Evolutionary conservation across 352 stramenopile genomes (phyloP).

Genomic region (Phytopythium sindhum): DNA sequence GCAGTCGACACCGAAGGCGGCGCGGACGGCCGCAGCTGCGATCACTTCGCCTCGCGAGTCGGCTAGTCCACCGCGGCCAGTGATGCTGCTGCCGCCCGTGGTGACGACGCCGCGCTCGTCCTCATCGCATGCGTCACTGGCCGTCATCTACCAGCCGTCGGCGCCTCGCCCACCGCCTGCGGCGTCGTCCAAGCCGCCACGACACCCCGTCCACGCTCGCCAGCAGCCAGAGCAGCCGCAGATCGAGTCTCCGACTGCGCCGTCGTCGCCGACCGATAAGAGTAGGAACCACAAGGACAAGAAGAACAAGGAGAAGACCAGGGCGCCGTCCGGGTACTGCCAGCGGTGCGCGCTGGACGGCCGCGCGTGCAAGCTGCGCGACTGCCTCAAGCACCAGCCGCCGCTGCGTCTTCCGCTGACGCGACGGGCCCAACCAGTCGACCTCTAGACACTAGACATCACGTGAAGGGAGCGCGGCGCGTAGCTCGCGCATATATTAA

Average conservation of each 20-base stretch:
- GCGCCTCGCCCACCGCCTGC: neutral
- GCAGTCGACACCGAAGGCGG: neutral
- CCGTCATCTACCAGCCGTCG: neutral
- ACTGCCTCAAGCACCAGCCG: conserved; percentile 59
- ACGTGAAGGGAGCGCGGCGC: neutral
- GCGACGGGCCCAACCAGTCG: neutral
- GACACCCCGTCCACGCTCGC: neutral
- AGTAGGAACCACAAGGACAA: neutral
- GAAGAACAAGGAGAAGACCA: conserved; percentile 8
- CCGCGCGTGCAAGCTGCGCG: conserved; percentile 52
- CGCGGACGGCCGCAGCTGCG: conserved; percentile 1
- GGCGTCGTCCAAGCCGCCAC: neutral
- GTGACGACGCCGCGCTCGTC: neutral
- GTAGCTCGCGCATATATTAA: neutral
- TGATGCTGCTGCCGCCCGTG: neutral
- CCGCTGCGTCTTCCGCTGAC: neutral
- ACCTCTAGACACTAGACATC: neutral
- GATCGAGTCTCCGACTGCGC: neutral
- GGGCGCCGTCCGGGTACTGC: conserved; percentile 51
- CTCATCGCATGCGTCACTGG: neutral
- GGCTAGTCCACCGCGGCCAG: neutral
- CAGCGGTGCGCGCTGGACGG: conserved; percentile 59
- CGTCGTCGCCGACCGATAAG: neutral
- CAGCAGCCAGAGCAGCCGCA: neutral
- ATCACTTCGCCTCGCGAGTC: neutral